These are phyloP conservation scores for Curvularia verruculosa DNA, from an alignment of 2,329 filamentous ascomycete species.

Conservation along the genomic window DNA sequence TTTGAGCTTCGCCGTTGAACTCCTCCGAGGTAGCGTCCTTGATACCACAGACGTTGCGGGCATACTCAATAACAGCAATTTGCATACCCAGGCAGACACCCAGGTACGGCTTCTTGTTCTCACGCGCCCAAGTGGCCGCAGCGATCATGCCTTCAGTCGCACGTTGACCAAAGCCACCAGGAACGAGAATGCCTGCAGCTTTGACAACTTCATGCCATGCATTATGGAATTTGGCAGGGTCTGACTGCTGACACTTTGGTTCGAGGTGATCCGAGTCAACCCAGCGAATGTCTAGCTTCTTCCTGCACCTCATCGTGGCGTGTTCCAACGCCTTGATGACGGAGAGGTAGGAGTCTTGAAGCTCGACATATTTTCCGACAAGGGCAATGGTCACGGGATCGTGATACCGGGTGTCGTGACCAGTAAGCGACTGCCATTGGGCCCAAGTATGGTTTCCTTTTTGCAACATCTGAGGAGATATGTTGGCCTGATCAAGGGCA, in stretches of 20 bases:
- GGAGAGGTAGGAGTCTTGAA: constrained; percentile 85
- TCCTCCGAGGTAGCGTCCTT: constrained; percentile 62
- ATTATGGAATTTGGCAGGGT: constrained; percentile 78
- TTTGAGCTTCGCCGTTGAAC: constrained; percentile 63
- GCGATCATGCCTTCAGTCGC: constrained; percentile 91
- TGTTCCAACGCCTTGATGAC: constrained; percentile 90
- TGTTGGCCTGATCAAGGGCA: constrained; percentile 64
- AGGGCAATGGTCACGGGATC: constrained; percentile 80
- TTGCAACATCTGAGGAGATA: constrained; percentile 60
- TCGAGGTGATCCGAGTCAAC: constrained; percentile 88
- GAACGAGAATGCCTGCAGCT: constrained; percentile 71
- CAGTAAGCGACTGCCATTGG: constrained; percentile 76
- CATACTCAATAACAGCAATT: constrained; percentile 87
- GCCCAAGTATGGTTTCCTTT: constrained; percentile 76
- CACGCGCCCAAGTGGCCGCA: constrained; percentile 84
- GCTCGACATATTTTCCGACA: constrained; percentile 88
- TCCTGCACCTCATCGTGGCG: constrained; percentile 81
- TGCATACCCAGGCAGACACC: constrained; percentile 95
- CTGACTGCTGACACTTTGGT: constrained; percentile 62
- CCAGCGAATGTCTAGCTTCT: constrained; percentile 80
- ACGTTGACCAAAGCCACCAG: constrained; percentile 80
- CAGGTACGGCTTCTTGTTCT: constrained; percentile 79
- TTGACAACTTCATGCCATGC: constrained; percentile 82
- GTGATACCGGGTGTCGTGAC: constrained; percentile 68
- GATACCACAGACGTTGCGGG: constrained; percentile 74